Evolutionary conservation across 148 eudicot genomes (phyloP), one percentile per base, ranked within the genome.

Genomic region (Fagopyrum homotropicum): DNA sequence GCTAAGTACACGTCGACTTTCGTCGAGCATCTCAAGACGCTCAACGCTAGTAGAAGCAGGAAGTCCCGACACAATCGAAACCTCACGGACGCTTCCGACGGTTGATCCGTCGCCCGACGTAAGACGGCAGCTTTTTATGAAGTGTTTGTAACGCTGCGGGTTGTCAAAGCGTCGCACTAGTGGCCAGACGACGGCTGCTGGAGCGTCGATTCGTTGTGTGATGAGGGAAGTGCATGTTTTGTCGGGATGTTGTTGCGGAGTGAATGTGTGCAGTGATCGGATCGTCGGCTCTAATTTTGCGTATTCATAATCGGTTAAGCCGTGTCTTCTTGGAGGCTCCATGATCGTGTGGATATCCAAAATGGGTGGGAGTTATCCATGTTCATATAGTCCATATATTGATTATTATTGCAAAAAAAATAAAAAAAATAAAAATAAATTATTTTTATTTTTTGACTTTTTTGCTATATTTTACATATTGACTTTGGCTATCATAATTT

Each of bases 131-230:
- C 89, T 84, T 79, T 92, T 90, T 84, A 92, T 87, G 90, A 92
- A 92, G 82, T 92, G 97, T 64, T 92, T 92, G 95, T 92, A 92
- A n/a, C 64, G 78, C 52, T 92, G 83, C 0, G 97, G 97, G 82
- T 84, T 90, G 83, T 92, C 91, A 73, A 92, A 92, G 1, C 84
- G 77, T 12, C 97, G 86, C 48, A 92, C 84, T 6, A 85, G 74
- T 0, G 91, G 95, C 97, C 97, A 92, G 1, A 92, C 88, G n/a
- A 15, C 73, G 22, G 5, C 16, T 3, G 88, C 82, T 0, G 95
- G 97, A n/a, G 93, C 89, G 54, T 90, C 84, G 59, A 92, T 86
- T 69, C 90, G 93, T 47, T 92, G 97, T 5, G 86, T 83, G 45
- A 92, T 85, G 30, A 92, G 86, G 76, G 97, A 88, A 7, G 93